phyloP scores from a whole-genome alignment of 768 basidiomycete genomes.

The Termitomyces sp. region DNA sequence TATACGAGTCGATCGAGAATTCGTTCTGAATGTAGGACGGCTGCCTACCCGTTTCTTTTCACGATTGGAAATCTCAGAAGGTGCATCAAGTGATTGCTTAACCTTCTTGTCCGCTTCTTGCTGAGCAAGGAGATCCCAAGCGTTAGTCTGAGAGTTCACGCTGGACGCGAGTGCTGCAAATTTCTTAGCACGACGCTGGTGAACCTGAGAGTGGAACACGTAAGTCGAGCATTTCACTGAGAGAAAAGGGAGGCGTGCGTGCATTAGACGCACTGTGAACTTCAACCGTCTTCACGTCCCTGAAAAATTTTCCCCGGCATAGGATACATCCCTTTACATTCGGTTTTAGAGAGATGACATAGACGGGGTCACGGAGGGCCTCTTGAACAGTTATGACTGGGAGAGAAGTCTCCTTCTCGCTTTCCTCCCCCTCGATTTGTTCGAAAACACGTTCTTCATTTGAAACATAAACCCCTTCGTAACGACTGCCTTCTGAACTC shows the following conservation, averaged over 20 bases:
- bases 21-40: neutral
- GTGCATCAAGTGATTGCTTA: slow-evolving; percentile 16
- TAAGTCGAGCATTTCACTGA: slow-evolving; percentile 10
- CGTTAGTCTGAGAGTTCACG: slow-evolving; percentile 38
- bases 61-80: slow-evolving; percentile 44
- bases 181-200: slow-evolving; percentile 52
- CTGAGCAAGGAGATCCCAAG: slow-evolving; percentile 36
- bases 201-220: slow-evolving; percentile 38
- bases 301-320: slow-evolving; percentile 72
- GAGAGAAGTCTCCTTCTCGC: slow-evolving; percentile 25
- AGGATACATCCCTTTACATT: slow-evolving; percentile 55
- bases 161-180: slow-evolving; percentile 37
- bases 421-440: slow-evolving; percentile 20
- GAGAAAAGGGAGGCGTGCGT: slow-evolving; percentile 30
- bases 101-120: slow-evolving; percentile 20
- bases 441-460: slow-evolving; percentile 14
- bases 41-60: slow-evolving; percentile 53
- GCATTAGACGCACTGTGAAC: slow-evolving; percentile 61
- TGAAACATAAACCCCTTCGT: slow-evolving; percentile 16
- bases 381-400: slow-evolving; percentile 49
- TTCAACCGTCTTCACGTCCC: slow-evolving; percentile 48
- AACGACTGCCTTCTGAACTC: slow-evolving; percentile 18
- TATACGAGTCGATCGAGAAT: neutral
- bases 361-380: slow-evolving; percentile 61
- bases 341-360: slow-evolving; percentile 49